Percentiles rank a stretch among this genome's conserved stretches.
These are phyloP conservation scores for Arxiozyma slooffiae DNA, from an alignment of 1,139 yeast genomes.

Conservation along the genomic window DNA sequence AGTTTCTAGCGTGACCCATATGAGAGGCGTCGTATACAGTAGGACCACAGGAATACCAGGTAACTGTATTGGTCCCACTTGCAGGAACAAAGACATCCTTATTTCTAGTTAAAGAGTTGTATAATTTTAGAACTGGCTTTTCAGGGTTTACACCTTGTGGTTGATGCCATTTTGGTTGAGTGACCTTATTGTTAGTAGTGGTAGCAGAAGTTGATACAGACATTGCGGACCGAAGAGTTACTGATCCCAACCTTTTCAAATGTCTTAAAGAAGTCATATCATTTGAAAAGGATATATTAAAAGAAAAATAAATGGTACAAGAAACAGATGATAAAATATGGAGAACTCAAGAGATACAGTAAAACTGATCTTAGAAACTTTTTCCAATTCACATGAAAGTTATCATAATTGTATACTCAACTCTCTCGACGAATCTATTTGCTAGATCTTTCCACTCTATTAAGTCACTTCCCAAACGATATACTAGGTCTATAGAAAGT, in stretches of 20 bases:
- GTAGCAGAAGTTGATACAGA: slow-evolving; percentile 8
- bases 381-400: no score
- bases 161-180: slow-evolving; percentile 38
- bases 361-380: no score
- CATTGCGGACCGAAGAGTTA: slow-evolving; percentile 4
- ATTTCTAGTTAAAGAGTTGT: slow-evolving; percentile 74
- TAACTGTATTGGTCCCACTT: slow-evolving; percentile 46
- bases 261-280: neutral
- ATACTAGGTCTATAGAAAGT: no score
- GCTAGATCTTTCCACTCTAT: neutral
- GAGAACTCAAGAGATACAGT: no score
- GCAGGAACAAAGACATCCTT: slow-evolving; percentile 70
- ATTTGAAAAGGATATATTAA: neutral
- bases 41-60: slow-evolving; percentile 99
- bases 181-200: slow-evolving; percentile 21
- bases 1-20: slow-evolving; percentile 99
- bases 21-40: slow-evolving; percentile 96
- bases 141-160: slow-evolving; percentile 26
- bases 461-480: no score
- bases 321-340: no score
- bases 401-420: neutral
- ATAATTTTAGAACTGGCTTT: slow-evolving; percentile 39
- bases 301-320: neutral
- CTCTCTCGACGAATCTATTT: neutral
- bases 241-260: neutral